Percentiles rank a stretch among this genome's conserved stretches.
phyloP scores from a whole-genome alignment of 2,329 filamentous ascomycete genomes.

The Furcasterigmium sp. region DNA sequence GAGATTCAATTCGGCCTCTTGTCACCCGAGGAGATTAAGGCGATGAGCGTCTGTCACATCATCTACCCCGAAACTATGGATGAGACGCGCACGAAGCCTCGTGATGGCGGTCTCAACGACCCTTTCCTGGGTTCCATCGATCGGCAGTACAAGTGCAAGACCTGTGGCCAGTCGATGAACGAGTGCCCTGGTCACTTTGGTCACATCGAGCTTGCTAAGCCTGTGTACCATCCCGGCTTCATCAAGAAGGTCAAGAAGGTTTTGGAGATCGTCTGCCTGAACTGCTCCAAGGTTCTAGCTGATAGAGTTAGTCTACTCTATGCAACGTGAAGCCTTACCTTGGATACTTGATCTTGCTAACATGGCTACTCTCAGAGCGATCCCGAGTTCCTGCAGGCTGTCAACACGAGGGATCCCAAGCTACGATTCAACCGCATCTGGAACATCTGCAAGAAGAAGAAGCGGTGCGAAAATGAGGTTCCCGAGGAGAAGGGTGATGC shows the following conservation, averaged over 20 bases:
- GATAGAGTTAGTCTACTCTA: slow-evolving; percentile 83
- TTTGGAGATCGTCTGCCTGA: slow-evolving; percentile 97
- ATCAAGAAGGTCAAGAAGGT: slow-evolving; percentile 99
- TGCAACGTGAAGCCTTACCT: slow-evolving; percentile 50
- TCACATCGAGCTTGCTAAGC: slow-evolving; percentile 94
- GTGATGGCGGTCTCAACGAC: slow-evolving; percentile 89
- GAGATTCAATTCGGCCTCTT: slow-evolving; percentile 99
- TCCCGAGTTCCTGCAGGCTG: slow-evolving; percentile 74
- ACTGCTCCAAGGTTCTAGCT: slow-evolving; percentile 95
- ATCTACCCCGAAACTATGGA: slow-evolving; percentile 99
- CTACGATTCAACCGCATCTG: slow-evolving; percentile 89
- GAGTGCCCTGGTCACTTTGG: slow-evolving; percentile 98
- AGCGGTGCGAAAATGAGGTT: slow-evolving; percentile 76
- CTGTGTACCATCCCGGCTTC: slow-evolving; percentile 92
- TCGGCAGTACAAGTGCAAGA: slow-evolving; percentile 90
- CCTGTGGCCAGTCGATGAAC: slow-evolving; percentile 91
- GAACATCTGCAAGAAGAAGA: slow-evolving; percentile 85
- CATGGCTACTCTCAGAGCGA: slow-evolving; percentile 62
- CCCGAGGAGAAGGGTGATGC: slow-evolving; percentile 64
- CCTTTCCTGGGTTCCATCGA: slow-evolving; percentile 95
- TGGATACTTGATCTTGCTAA: slow-evolving; percentile 52
- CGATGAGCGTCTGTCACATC: slow-evolving; percentile 94
- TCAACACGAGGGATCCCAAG: slow-evolving; percentile 86
- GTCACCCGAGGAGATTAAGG: slow-evolving; percentile 98
- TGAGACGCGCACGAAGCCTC: slow-evolving; percentile 84